These are phyloP conservation scores for Kondoa subrosea DNA, from an alignment of 768 basidiomycete species.

Conservation along the genomic window DNA sequence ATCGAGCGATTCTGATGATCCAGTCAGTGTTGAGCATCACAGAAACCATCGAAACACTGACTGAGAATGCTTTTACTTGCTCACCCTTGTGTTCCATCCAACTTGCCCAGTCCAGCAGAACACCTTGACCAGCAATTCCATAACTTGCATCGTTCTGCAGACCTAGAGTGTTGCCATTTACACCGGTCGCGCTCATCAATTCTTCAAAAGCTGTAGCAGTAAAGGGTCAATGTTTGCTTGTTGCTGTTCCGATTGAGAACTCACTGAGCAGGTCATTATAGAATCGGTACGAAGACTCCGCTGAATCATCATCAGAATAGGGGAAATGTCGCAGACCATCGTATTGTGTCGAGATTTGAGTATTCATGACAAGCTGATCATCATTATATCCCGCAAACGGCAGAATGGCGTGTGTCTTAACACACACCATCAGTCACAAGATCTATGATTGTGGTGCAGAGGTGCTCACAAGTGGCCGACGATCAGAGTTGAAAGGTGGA, in stretches of 20 bases:
- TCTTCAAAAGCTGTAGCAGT: background rate
- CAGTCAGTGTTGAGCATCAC: background rate
- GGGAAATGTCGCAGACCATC: background rate
- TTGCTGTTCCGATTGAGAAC: no score
- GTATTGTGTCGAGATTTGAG: background rate
- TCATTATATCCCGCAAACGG: slow-evolving; percentile 1
- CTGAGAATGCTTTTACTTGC: background rate
- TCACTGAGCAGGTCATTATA: background rate
- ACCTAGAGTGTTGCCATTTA: background rate
- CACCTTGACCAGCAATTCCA: slow-evolving; percentile 9
- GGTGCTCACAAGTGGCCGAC: background rate
- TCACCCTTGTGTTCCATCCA: background rate
- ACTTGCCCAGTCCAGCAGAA: slow-evolving; percentile 2
- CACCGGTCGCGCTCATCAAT: background rate
- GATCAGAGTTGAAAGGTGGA: slow-evolving; percentile 2
- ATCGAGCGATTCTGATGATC: background rate
- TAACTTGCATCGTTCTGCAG: slow-evolving; percentile 3
- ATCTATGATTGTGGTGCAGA: background rate
- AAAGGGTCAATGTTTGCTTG: background rate
- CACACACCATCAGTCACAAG: background rate
- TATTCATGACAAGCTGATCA: background rate
- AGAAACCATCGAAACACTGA: background rate
- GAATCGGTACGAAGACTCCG: background rate
- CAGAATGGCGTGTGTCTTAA: background rate
- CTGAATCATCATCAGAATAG: background rate